Conservation (phyloP, 192 early-diverging fungal genomes). For the Kickxella alabastrina region DNA sequence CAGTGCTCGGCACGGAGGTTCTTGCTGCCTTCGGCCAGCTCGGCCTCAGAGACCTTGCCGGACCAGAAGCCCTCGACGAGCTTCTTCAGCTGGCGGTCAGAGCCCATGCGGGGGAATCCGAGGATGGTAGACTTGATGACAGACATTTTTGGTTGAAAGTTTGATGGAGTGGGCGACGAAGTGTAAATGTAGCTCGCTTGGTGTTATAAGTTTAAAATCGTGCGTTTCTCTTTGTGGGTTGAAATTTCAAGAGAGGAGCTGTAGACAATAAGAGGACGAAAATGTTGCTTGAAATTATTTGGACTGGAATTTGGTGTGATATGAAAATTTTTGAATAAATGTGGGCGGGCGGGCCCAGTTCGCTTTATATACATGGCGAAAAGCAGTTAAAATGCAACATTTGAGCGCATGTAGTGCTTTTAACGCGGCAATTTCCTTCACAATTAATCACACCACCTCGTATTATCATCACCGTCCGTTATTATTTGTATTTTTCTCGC, state of each 20-base stretch:
- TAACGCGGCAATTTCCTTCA: no score
- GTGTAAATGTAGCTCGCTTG: background rate
- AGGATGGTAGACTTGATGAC: slow-evolving; percentile 54
- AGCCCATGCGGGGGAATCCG: slow-evolving; percentile 92
- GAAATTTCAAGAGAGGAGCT: no score
- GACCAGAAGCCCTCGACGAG: slow-evolving; percentile 92
- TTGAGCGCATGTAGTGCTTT: background rate
- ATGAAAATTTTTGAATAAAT: background rate
- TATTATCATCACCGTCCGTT: no score
- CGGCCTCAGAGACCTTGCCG: slow-evolving; percentile 72
- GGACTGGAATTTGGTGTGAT: background rate
- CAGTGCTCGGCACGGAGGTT: slow-evolving; percentile 70
- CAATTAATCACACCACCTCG: no score
- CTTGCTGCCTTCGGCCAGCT: slow-evolving; percentile 65
- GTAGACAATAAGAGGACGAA: no score
- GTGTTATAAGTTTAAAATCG: background rate
- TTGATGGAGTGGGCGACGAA: background rate
- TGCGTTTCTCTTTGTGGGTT: no score
- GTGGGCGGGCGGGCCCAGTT: background rate
- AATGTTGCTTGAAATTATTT: background rate
- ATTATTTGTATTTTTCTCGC: no score
- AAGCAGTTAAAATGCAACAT: background rate
- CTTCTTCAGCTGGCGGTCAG: slow-evolving; percentile 94
- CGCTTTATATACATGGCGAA: background rate
- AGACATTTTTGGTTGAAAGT: slow-evolving; percentile 22